Conservation (phyloP, 768 basidiomycete species). For the Xerocomus potaroensis region DNA sequence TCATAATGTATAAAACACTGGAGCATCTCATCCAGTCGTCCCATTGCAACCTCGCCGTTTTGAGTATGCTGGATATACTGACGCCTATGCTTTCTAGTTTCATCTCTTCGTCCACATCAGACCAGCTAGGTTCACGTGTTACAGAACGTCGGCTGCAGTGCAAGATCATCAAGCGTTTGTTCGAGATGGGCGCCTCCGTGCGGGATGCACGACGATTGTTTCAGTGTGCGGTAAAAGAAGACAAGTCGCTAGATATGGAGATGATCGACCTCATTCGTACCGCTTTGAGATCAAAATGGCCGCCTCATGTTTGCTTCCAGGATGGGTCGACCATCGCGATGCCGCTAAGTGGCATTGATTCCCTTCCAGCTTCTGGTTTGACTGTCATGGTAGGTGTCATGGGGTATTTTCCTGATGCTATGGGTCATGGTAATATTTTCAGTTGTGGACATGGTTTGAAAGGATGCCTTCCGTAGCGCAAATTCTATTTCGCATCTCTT, state of each 20-base stretch:
- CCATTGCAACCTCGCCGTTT: constrained; percentile 67
- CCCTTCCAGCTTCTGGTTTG: constrained; percentile 59
- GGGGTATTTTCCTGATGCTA: neutral
- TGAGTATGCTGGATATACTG: constrained; percentile 57
- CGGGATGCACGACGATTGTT: constrained; percentile 63
- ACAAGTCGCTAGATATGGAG: constrained; percentile 54
- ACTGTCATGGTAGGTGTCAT: constrained; percentile 58
- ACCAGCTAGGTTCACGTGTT: constrained; percentile 4
- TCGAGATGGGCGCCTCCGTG: constrained; percentile 72
- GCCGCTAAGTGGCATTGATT: constrained; percentile 43
- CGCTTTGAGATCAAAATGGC: constrained; percentile 74
- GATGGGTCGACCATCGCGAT: constrained; percentile 49
- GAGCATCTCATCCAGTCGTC: constrained; percentile 56
- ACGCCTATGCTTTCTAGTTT: constrained; percentile 40
- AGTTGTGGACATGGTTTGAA: constrained; percentile 52
- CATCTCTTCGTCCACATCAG: constrained; percentile 19
- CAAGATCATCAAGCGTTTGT: constrained; percentile 60
- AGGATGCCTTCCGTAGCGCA: constrained; percentile 34
- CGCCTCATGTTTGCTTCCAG: constrained; percentile 71
- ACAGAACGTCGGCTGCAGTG: constrained; percentile 52
- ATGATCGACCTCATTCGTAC: constrained; percentile 67
- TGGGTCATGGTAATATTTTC: neutral
- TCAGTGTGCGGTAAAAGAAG: constrained; percentile 46
- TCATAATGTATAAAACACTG: constrained; percentile 54
- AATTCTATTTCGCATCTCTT: constrained; percentile 35